A percentile compares a stretch with the other conserved stretches of the same genome.
phyloP scores from a whole-genome alignment of 768 basidiomycete genomes.

The Leccinum ochraceum region DNA sequence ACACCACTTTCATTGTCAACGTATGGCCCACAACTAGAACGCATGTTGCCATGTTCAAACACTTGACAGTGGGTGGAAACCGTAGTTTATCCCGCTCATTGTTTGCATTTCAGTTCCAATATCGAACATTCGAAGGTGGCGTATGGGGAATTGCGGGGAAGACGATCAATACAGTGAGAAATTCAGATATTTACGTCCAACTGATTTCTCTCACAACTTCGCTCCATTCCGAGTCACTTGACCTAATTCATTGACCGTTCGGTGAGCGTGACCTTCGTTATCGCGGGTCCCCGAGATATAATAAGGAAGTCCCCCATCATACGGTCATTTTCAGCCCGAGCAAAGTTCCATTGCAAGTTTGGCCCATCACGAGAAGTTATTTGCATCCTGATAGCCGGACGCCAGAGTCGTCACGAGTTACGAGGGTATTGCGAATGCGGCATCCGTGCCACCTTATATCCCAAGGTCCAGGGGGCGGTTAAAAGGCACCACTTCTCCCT shows the following conservation, averaged over 20 bases:
- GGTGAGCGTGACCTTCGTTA: neutral
- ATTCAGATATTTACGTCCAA: neutral
- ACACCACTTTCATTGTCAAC: neutral
- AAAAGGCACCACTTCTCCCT: neutral
- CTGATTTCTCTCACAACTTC: neutral
- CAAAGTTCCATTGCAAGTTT: neutral
- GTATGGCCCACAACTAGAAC: neutral
- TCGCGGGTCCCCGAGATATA: neutral
- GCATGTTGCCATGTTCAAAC: neutral
- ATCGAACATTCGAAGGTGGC: neutral
- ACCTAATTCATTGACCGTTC: neutral
- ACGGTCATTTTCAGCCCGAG: neutral
- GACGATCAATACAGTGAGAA: neutral
- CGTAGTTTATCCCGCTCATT: neutral
- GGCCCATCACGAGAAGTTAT: neutral
- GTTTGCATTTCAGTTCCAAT: neutral
- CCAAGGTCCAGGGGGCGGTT: neutral
- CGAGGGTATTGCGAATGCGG: neutral
- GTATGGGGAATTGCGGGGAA: neutral
- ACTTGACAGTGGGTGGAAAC: neutral
- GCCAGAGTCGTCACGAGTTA: slow-evolving; percentile 1
- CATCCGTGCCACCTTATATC: neutral
- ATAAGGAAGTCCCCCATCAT: neutral
- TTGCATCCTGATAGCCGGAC: neutral
- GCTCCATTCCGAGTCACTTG: neutral